Conservation (phyloP, 176 grass and related monocot species). For the Oryza australiensis region DNA sequence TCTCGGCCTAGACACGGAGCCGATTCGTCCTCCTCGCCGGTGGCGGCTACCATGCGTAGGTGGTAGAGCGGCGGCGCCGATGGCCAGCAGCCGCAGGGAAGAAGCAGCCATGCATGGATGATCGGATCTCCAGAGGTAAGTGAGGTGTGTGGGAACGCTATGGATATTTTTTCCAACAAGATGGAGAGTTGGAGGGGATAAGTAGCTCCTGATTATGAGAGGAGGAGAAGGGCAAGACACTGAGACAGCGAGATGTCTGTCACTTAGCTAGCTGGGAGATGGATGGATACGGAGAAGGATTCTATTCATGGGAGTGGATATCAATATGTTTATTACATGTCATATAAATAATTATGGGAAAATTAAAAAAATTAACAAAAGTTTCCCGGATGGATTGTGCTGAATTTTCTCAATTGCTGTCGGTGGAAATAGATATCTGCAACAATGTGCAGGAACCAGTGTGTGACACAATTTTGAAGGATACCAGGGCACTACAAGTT, state of each 20-base stretch:
- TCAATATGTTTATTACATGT: no score
- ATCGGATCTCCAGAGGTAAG: constrained; percentile 8
- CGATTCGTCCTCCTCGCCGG: constrained; percentile 19
- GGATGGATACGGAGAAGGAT: no score
- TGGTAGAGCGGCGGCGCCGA: constrained; percentile 16
- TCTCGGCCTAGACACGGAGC: constrained; percentile 25
- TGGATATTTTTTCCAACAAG: constrained; percentile 2
- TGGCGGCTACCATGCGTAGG: not conserved
- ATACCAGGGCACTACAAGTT: no score
- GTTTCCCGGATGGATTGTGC: no score
- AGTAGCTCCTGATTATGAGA: constrained; percentile 36
- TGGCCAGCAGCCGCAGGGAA: constrained; percentile 14
- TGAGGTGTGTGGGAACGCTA: not conserved
- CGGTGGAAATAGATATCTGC: no score
- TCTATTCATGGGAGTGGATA: no score
- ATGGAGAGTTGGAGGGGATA: constrained; percentile 31
- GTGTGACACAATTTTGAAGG: no score
- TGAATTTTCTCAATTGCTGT: no score
- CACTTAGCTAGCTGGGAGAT: constrained; percentile 11
- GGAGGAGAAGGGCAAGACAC: constrained; percentile 30
- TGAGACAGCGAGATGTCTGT: not conserved
- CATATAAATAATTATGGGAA: no score
- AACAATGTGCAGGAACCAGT: no score
- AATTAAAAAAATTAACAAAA: no score
- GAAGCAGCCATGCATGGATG: constrained; percentile 50